These are phyloP conservation scores for Fusarium sp. DNA, from an alignment of 2,329 filamentous ascomycete species.

Conservation along the genomic window DNA sequence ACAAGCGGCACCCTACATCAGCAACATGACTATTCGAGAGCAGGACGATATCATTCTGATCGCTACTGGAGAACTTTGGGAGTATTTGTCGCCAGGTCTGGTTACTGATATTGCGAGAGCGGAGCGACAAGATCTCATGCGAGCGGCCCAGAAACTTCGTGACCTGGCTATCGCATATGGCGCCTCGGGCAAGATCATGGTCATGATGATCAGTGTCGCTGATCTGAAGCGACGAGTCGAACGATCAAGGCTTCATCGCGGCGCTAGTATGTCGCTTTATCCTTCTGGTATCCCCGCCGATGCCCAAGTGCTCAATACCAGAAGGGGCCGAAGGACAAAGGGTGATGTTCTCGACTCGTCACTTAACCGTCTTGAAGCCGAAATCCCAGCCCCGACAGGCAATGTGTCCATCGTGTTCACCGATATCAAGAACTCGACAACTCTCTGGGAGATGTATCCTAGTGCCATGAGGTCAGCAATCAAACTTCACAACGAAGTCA, in stretches of 20 bases:
- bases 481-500: conserved; percentile 96
- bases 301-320: conserved; percentile 69
- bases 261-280: conserved; percentile 86
- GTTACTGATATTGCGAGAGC: conserved; percentile 91
- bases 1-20: conserved; percentile 88
- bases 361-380: conserved; percentile 85
- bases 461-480: conserved; percentile 97
- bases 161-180: conserved; percentile 97
- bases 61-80: conserved; percentile 94
- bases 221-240: conserved; percentile 87
- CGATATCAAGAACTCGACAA: conserved; percentile 98
- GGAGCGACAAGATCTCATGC: conserved; percentile 91
- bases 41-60: conserved; percentile 94
- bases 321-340: conserved; percentile 73
- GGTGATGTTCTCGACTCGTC: conserved; percentile 82
- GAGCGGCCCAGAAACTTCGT: conserved; percentile 91
- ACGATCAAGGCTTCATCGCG: conserved; percentile 76
- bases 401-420: conserved; percentile 96
- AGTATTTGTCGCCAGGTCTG: conserved; percentile 88
- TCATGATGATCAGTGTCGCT: conserved; percentile 96
- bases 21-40: conserved; percentile 81
- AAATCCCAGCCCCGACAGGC: conserved; percentile 90
- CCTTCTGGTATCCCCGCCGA: conserved; percentile 80
- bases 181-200: conserved; percentile 94
- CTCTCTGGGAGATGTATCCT: conserved; percentile 94